Evolutionary conservation across 805 yeast species (phyloP).

Genomic region (Spencermartinsiella europaea): DNA sequence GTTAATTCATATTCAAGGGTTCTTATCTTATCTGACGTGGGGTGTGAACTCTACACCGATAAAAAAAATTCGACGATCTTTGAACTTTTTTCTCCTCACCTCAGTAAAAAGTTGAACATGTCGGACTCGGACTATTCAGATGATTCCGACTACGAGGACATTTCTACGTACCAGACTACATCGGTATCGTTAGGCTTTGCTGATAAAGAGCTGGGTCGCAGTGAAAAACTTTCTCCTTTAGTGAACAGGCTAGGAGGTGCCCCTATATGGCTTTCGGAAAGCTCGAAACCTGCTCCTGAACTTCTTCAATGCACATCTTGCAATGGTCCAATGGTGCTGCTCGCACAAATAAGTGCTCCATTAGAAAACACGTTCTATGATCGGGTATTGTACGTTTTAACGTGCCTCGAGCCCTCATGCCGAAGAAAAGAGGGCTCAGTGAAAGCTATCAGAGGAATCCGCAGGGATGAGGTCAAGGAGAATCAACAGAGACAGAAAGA

Average conservation of each 20-base stretch:
- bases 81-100: background rate
- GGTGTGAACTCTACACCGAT: too few species aligned
- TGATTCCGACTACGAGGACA: conserved; percentile 35
- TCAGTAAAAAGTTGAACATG: background rate
- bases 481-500: conserved; percentile 38
- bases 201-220: conserved; percentile 21
- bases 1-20: too few species aligned
- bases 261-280: conserved; percentile 64
- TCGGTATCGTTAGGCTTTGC: conserved; percentile 34
- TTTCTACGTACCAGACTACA: conserved; percentile 24
- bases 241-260: conserved; percentile 82
- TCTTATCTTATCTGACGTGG: too few species aligned
- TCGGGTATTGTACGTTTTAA: conserved; percentile 74
- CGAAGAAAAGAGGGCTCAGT: conserved; percentile 64
- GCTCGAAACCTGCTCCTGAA: conserved; percentile 49
- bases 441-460: conserved; percentile 71
- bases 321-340: conserved; percentile 52
- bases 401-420: conserved; percentile 62
- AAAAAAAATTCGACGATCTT: background rate
- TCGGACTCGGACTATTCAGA: conserved; percentile 17
- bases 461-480: conserved; percentile 48
- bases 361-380: conserved; percentile 68
- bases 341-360: conserved; percentile 79
- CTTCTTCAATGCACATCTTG: conserved; percentile 65
- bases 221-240: background rate